Base-by-base conservation (phyloP, 345 rosid genomes). In the Mangifera indica region DNA sequence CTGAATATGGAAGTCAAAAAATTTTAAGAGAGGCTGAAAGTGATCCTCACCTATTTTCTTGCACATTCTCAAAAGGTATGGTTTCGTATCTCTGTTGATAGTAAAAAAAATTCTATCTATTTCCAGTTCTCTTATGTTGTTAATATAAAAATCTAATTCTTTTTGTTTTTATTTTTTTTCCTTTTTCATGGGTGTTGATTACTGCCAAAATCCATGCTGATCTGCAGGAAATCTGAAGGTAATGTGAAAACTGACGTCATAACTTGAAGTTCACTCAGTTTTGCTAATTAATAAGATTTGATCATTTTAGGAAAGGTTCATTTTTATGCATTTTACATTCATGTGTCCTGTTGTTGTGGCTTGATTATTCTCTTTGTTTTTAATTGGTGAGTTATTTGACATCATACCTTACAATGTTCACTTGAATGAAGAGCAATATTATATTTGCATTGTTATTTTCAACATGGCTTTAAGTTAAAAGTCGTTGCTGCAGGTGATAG, bases 11-110 rank as follows among this genome's bases (percentile, higher is more conserved):
- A 0, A 87, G 87, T 77, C 91, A 88, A 78, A 93, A 88, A 84
- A 82, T 90, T 55, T 86, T 72, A 46, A 88, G 77, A 74, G 89
- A 82, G 57, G 84, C 90, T 79, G 99, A 96, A 81, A 87, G 85
- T 68, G 99, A 96, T 85, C 87, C 97, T 78, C 99, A 88, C 76
- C 89, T 96, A 58, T 96, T 93, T 81, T 86, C 96, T 75, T 96
- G 99, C 82, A 79, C 81, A 14, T 91, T 83, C 76, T 76, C 86
- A 49, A 88, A 86, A 73, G 99, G 99, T 91, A 83, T 48, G 53
- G 63, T 49, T 57, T 37, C 48, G 54, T 63, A 15, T 14, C 29
- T 46, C 20, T 75, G 59, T 26, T 34, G 3, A 59, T 73, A 12
- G 59, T 76, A 67, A 62, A 78, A n/a, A 42, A 52, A 66, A 56